These are phyloP conservation scores for Ophiostoma australiae DNA, from an alignment of 2,329 filamentous ascomycete genomes.

Conservation along the genomic window DNA sequence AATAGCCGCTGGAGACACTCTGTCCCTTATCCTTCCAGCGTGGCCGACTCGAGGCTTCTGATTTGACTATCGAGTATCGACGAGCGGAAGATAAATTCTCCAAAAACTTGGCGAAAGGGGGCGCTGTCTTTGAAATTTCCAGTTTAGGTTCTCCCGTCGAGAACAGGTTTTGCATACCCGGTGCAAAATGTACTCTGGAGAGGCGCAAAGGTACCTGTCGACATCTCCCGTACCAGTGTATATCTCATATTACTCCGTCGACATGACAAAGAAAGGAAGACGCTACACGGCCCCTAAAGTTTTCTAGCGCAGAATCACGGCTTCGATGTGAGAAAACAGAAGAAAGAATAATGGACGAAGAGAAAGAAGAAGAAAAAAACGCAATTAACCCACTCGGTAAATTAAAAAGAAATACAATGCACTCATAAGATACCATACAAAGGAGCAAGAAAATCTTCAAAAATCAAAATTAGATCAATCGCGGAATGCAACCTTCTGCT, in stretches of 20 bases:
- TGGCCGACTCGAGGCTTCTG: slow-evolving; percentile 14
- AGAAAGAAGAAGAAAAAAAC: background rate
- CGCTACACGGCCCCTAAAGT: background rate
- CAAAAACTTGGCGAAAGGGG: background rate
- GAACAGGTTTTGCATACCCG: background rate
- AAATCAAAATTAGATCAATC: slow-evolving; percentile 2
- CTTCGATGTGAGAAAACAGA: background rate
- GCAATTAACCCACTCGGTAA: slow-evolving; percentile 1
- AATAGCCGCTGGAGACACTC: background rate
- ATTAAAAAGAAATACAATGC: background rate
- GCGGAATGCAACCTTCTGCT: slow-evolving; percentile 9
- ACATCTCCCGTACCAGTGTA: background rate
- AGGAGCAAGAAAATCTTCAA: background rate
- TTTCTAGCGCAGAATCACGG: slow-evolving; percentile 12
- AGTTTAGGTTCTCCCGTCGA: background rate
- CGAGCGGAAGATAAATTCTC: background rate
- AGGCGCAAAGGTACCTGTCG: background rate
- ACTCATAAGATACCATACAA: background rate
- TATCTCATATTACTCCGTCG: background rate
- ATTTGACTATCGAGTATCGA: slow-evolving; percentile 14
- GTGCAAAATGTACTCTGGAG: background rate
- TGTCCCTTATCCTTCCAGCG: slow-evolving; percentile 7
- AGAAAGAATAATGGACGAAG: background rate
- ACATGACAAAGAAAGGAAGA: background rate
- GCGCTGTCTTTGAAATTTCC: background rate